Evolutionary conservation across 176 grass and related monocot genomes (phyloP), one percentile per base, ranked within the genome.

Genomic region (Phyllostachys edulis): DNA sequence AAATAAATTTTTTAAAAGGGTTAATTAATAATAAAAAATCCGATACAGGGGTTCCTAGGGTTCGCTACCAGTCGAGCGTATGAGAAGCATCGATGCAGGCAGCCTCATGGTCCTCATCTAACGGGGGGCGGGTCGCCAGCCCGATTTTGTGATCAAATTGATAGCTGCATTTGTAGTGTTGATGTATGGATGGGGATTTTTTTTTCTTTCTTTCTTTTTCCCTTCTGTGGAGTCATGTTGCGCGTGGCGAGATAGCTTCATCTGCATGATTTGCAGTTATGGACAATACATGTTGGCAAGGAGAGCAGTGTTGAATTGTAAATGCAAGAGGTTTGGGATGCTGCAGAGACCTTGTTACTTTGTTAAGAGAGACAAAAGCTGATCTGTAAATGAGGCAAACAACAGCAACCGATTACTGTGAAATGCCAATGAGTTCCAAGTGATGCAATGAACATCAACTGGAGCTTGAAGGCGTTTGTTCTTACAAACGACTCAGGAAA

Each of bases 41-140:
- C 0, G 57, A 73, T 8, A 4, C 42, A 0, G 2, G 23, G 24
- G 12, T 14, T 14, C 79, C 50, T 65, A 62, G 79, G 0, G 3
- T 71, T 56, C 51, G 73, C 38, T 86, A 82, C 84, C 84, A 73
- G 60, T 86, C 88, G 5, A 67, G 52, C 7, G 40, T 27, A 47
- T 86, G 72, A 90, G 3, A n/a, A 47, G 2, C 1, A 50, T 27
- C 20, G 13, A 12, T 10, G 39, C 34, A 65, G 11, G 44, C 44
- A 64, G 63, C 44, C 54, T 77, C 32, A 34, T 34, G 32, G 32
- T 34, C 2, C 32, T 1, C 15, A 20, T 57, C 62, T 12, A 39
- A 27, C 2, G 0, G 23, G 54, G 55, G 63, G 88, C 44, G 14
- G 55, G 71, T 75, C 24, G 2, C 6, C 1, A 9, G 54, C 71